A percentile compares a stretch with the other conserved stretches of the same genome.
These are phyloP conservation scores for Priceomyces medius DNA, from an alignment of 805 yeast genomes.

Conservation along the genomic window DNA sequence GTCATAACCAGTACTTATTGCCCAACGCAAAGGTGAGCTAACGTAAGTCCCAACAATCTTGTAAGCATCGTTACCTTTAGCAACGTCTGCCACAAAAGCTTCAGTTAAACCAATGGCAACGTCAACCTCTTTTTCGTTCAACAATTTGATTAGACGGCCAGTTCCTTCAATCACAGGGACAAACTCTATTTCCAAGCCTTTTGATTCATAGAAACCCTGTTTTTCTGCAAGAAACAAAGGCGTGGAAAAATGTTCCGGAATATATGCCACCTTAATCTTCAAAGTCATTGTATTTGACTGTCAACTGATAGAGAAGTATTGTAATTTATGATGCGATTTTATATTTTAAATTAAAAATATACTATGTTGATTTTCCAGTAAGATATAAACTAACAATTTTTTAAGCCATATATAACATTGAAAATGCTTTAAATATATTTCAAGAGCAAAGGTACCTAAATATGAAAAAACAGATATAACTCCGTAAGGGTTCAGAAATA, in stretches of 20 bases:
- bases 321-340: no score
- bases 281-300: conserved; percentile 10
- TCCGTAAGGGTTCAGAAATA: background rate
- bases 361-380: no score
- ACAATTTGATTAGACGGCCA: conserved; percentile 77
- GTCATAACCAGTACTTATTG: conserved; percentile 71
- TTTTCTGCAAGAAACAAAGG: conserved; percentile 72
- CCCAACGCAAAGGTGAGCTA: conserved; percentile 85
- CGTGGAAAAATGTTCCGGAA: conserved; percentile 91
- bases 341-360: no score
- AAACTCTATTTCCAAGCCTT: conserved; percentile 56
- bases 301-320: no score
- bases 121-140: conserved; percentile 64
- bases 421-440: background rate
- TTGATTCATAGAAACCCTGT: conserved; percentile 53
- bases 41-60: conserved; percentile 81
- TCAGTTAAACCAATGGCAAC: conserved; percentile 88
- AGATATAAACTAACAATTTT: no score
- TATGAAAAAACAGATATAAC: background rate
- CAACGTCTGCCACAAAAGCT: conserved; percentile 81
- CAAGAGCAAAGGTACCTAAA: background rate
- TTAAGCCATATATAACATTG: background rate
- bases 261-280: conserved; percentile 64
- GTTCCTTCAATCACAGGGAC: conserved; percentile 82
- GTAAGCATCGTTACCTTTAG: conserved; percentile 65